Evolutionary conservation across 805 yeast species (phyloP).

Genomic region (Wickerhamomyces sydowiorum): DNA sequence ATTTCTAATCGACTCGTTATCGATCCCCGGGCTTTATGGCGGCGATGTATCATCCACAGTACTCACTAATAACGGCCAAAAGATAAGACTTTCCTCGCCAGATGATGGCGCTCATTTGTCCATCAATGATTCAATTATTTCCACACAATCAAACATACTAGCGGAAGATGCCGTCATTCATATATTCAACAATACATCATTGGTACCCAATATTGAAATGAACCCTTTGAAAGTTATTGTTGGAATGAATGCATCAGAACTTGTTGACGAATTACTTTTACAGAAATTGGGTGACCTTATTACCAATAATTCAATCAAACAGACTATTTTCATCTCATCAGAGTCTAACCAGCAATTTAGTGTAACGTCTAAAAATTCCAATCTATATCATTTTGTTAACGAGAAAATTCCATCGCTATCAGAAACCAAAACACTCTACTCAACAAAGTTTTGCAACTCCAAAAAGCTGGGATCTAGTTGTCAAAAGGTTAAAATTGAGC

Average conservation of each 20-base stretch:
- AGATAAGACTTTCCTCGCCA: conserved; percentile 15
- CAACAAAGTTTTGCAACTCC: conserved; percentile 49
- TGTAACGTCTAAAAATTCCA: conserved; percentile 25
- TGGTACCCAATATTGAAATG: conserved; percentile 27
- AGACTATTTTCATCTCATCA: conserved; percentile 57
- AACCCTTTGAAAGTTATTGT: conserved; percentile 53
- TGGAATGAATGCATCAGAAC: conserved; percentile 52
- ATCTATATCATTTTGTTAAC: conserved; percentile 62
- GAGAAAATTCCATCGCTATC: conserved; percentile 32
- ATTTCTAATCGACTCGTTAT: conserved; percentile 24
- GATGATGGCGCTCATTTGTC: conserved; percentile 29
- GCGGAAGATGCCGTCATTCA: conserved; percentile 46
- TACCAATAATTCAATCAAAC: conserved; percentile 42
- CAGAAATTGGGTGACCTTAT: conserved; percentile 52
- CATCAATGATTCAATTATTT: conserved; percentile 27
- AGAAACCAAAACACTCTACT: conserved; percentile 29
- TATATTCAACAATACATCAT: conserved; percentile 31
- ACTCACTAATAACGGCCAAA: conserved; percentile 23
- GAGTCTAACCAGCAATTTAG: conserved; percentile 22
- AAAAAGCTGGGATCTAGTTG: conserved; percentile 58
- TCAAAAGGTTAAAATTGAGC: conserved; percentile 47
- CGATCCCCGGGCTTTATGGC: conserved; percentile 39
- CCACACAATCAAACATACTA: conserved; percentile 35
- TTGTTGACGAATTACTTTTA: conserved; percentile 66
- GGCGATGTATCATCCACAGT: conserved; percentile 26